A percentile compares a stretch with the other conserved stretches of the same genome.
These are phyloP conservation scores for Acidomyces sp. DNA, from an alignment of 495 filamentous ascomycete species.

Conservation along the genomic window DNA sequence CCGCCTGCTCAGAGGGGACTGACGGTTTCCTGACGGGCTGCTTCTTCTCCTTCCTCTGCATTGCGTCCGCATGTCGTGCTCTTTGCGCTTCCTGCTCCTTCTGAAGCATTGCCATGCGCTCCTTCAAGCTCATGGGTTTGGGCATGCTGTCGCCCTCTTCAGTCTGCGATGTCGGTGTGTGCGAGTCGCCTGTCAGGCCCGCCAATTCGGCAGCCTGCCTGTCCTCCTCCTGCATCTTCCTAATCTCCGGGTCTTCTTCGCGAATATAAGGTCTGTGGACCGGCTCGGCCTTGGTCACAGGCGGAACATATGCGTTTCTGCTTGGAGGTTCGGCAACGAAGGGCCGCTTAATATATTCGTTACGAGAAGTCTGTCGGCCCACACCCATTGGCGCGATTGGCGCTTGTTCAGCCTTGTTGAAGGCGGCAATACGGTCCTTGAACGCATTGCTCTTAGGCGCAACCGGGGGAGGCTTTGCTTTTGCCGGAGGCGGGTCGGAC, in stretches of 20 bases:
- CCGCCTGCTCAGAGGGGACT: constrained; percentile 35
- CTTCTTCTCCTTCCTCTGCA: constrained; percentile 71
- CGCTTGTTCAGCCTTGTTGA: constrained; percentile 79
- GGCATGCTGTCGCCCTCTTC: constrained; percentile 59
- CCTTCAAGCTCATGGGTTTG: constrained; percentile 84
- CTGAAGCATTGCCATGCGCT: constrained; percentile 83
- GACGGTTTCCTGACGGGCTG: constrained; percentile 61
- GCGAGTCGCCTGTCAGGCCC: constrained; percentile 37
- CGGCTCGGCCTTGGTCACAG: constrained; percentile 45
- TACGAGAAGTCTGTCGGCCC: constrained; percentile 41
- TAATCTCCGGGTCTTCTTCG: constrained; percentile 79
- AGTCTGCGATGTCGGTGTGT: constrained; percentile 35
- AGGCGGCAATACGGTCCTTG: constrained; percentile 88
- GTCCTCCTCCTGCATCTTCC: constrained; percentile 42
- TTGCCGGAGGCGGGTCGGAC: constrained; percentile 25
- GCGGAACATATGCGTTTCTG: constrained; percentile 79
- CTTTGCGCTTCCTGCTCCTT: constrained; percentile 86
- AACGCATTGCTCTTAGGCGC: constrained; percentile 82
- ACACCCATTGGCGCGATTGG: constrained; percentile 83
- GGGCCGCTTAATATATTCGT: constrained; percentile 89
- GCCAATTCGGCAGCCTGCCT: constrained; percentile 45
- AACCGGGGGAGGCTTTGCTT: constrained; percentile 49
- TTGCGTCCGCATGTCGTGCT: constrained; percentile 60
- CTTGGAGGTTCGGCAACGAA: constrained; percentile 93
- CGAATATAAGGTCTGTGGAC: constrained; percentile 67